phyloP scores from a whole-genome alignment of 257 asterid species.

The Salvia splendens region DNA sequence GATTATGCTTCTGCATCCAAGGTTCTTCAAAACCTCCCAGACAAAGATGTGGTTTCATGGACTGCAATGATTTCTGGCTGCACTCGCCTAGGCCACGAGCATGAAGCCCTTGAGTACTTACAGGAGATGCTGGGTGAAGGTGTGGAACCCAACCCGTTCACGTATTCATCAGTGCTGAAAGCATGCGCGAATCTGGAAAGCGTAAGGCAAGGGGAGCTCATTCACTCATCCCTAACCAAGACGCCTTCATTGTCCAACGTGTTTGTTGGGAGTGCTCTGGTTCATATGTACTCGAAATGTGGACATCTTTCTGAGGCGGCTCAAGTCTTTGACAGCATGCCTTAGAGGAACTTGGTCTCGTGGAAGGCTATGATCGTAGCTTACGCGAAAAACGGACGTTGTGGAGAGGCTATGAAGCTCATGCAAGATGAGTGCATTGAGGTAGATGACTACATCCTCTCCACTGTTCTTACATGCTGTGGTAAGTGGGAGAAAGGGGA shows the following conservation, averaged over 20 bases:
- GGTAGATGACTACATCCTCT: constrained; percentile 61
- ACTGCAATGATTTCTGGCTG: constrained; percentile 91
- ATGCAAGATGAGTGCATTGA: constrained; percentile 74
- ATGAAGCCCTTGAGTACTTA: constrained; percentile 79
- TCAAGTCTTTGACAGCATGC: constrained; percentile 78
- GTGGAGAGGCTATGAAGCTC: constrained; percentile 81
- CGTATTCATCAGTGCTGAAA: constrained; percentile 82
- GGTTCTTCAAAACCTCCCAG: constrained; percentile 63
- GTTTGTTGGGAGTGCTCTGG: constrained; percentile 89
- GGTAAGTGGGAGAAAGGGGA: constrained; percentile 58
- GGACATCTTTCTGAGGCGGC: constrained; percentile 79
- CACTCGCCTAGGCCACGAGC: constrained; percentile 70
- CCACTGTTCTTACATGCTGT: constrained; percentile 73
- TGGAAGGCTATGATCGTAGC: constrained; percentile 84
- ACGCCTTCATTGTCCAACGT: constrained; percentile 61
- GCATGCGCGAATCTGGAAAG: constrained; percentile 84
- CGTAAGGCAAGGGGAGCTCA: constrained; percentile 59
- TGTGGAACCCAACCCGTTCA: constrained; percentile 73
- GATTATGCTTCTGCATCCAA: constrained; percentile 63
- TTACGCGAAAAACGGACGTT: constrained; percentile 68
- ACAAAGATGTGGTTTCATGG: constrained; percentile 91
- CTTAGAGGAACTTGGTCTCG: constrained; percentile 67
- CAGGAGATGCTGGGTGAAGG: constrained; percentile 87
- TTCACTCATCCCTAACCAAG: constrained; percentile 75
- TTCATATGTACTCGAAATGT: constrained; percentile 84